Conservation (phyloP, 495 filamentous ascomycete genomes). For the Lepidopterella palustris region DNA sequence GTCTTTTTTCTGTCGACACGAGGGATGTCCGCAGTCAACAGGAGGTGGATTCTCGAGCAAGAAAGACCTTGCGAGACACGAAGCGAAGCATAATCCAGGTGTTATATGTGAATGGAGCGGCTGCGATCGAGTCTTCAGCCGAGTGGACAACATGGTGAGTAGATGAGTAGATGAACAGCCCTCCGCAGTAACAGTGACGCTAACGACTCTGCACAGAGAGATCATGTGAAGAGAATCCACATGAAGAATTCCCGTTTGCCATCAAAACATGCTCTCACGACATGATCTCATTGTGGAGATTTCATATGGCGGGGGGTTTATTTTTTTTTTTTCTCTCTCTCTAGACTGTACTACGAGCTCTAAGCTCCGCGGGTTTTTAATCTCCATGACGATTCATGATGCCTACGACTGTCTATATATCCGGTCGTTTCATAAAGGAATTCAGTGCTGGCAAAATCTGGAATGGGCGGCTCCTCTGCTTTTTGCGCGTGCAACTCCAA, state of each 20-base stretch:
- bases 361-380: not conserved
- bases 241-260: slow-evolving; percentile 22
- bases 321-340: not conserved
- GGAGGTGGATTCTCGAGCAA: slow-evolving; percentile 57
- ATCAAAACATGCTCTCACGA: not conserved
- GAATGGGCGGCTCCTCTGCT: not conserved
- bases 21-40: slow-evolving; percentile 51
- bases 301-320: not conserved
- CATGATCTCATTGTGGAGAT: not conserved
- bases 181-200: slow-evolving; percentile 29
- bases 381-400: not conserved
- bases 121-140: slow-evolving; percentile 54
- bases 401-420: not conserved
- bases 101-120: slow-evolving; percentile 53
- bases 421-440: not conserved
- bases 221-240: slow-evolving; percentile 39
- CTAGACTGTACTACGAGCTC: not conserved
- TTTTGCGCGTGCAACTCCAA: not conserved
- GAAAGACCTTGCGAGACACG: slow-evolving; percentile 56
- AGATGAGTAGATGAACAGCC: not conserved
- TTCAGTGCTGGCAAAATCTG: too few relatives aligned
- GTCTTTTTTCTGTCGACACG: slow-evolving; percentile 55
- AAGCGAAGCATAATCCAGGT: slow-evolving; percentile 57
- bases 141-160: slow-evolving; percentile 57
- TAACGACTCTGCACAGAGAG: slow-evolving; percentile 30